phyloP scores from a whole-genome alignment of 2,329 filamentous ascomycete genomes.

The Neopestalotiopsis clavispora region DNA sequence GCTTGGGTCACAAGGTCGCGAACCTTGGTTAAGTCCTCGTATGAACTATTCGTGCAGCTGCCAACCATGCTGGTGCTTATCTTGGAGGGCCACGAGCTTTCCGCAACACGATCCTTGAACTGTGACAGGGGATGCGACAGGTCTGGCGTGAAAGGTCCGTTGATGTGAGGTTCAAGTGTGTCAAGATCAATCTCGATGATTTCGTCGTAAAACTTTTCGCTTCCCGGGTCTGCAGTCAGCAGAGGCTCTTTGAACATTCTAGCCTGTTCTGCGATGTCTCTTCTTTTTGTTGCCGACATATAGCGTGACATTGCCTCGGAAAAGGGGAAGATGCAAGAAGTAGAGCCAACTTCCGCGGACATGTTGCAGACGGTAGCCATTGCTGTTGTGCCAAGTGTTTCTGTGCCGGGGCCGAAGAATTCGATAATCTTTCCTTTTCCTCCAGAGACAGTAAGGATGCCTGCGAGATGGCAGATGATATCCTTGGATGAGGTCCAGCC shows the following conservation, averaged over 20 bases:
- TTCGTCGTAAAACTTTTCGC: constrained; percentile 85
- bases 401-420: constrained; percentile 74
- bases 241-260: constrained; percentile 85
- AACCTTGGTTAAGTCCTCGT: constrained; percentile 90
- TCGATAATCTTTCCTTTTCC: constrained; percentile 91
- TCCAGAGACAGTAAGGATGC: constrained; percentile 96
- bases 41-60: constrained; percentile 92
- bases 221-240: constrained; percentile 79
- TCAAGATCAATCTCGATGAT: constrained; percentile 94
- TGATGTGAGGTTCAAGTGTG: constrained; percentile 96
- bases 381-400: constrained; percentile 79
- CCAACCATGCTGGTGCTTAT: constrained; percentile 97
- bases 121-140: constrained; percentile 96
- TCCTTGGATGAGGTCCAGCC: constrained; percentile 95
- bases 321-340: constrained; percentile 95
- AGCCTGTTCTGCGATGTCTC: constrained; percentile 88
- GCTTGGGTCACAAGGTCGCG: constrained; percentile 92
- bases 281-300: constrained; percentile 87
- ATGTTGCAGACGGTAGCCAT: constrained; percentile 72
- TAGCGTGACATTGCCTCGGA: constrained; percentile 98
- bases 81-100: constrained; percentile 94
- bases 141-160: constrained; percentile 98
- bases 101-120: constrained; percentile 92
- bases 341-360: constrained; percentile 75
- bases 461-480: constrained; percentile 78